Percentiles rank a stretch among this genome's conserved stretches.
Conservation (phyloP, 2,329 filamentous ascomycete species). For the Aspergillus luchuensis region DNA sequence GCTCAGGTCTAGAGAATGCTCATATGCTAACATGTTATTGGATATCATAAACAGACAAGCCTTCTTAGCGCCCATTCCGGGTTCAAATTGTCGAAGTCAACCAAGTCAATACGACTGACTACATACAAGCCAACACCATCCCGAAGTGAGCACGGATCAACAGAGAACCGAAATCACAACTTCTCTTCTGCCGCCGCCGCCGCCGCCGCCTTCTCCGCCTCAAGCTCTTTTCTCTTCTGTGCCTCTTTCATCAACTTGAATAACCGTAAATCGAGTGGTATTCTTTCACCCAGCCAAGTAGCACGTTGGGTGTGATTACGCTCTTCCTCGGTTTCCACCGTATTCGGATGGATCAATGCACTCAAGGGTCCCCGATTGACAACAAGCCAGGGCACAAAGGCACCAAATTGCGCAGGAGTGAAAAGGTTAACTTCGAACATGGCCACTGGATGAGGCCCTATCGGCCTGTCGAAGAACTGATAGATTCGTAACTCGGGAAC, state of each 20-base stretch:
- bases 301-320: constrained; percentile 51
- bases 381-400: constrained; percentile 82
- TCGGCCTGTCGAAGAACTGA: constrained; percentile 70
- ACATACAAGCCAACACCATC: background rate
- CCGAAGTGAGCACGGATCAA: background rate
- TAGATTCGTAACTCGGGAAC: constrained; percentile 87
- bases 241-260: constrained; percentile 37
- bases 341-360: constrained; percentile 81
- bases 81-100: background rate
- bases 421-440: constrained; percentile 96
- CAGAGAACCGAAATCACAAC: background rate
- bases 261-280: constrained; percentile 45
- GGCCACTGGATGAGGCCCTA: constrained; percentile 78
- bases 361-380: constrained; percentile 80
- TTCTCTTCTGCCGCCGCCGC: background rate
- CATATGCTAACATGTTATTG: background rate
- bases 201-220: background rate
- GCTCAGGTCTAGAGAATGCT: background rate
- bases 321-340: constrained; percentile 53
- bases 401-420: constrained; percentile 83
- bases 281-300: constrained; percentile 49
- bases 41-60: background rate
- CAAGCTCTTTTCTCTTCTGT: constrained; percentile 23
- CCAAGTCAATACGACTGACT: background rate
- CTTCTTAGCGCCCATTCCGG: background rate